phyloP scores from a whole-genome alignment of 148 eudicot genomes.

The Camellia lanceoleosa region DNA sequence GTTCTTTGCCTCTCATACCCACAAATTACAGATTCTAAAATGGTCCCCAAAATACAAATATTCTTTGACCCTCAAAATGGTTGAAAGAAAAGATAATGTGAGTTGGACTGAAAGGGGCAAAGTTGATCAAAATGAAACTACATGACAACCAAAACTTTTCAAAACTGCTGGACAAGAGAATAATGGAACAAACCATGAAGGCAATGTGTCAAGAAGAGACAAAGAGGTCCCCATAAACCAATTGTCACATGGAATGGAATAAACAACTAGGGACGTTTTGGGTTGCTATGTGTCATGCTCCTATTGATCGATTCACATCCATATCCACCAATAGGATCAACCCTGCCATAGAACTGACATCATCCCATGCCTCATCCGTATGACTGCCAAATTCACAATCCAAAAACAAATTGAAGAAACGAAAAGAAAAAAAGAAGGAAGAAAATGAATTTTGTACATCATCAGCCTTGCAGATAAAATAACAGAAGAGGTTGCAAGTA shows the following conservation, averaged over 20 bases:
- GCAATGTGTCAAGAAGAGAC: slow-evolving; percentile 12
- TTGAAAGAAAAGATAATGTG: slow-evolving; percentile 7
- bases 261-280: slow-evolving; percentile 1
- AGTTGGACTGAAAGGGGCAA: neutral
- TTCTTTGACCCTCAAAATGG: neutral
- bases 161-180: neutral
- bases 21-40: slow-evolving; percentile 15
- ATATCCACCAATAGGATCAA: neutral
- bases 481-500: slow-evolving; percentile 4
- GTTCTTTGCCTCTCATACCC: slow-evolving; percentile 12
- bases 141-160: neutral
- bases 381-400: slow-evolving; percentile 6
- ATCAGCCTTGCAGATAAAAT: neutral
- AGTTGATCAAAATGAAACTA: slow-evolving; percentile 4
- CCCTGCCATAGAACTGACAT: neutral
- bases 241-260: neutral
- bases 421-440: neutral
- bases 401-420: neutral
- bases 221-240: slow-evolving; percentile 11
- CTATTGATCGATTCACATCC: slow-evolving; percentile 6
- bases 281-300: slow-evolving; percentile 7
- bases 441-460: neutral
- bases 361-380: slow-evolving; percentile 6
- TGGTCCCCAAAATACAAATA: slow-evolving; percentile 5
- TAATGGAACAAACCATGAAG: neutral